Conservation (phyloP, 768 basidiomycete genomes). For the Termitomyces sp. region DNA sequence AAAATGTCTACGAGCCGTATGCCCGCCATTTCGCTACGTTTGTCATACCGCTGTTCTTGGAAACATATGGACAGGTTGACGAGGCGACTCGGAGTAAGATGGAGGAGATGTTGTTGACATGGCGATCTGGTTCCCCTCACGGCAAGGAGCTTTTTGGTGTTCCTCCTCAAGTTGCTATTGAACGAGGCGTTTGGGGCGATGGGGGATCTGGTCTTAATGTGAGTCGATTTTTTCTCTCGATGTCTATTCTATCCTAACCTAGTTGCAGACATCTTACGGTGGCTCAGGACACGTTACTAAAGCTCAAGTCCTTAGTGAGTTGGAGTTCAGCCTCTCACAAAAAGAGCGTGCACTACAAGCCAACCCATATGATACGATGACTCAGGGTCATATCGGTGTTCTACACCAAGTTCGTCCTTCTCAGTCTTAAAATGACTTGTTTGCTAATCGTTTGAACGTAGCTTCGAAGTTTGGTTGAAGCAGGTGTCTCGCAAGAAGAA, state of each 20-base stretch:
- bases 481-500: slow-evolving; percentile 77
- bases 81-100: slow-evolving; percentile 84
- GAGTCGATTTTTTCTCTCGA: slow-evolving; percentile 17
- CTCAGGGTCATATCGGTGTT: slow-evolving; percentile 70
- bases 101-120: slow-evolving; percentile 96
- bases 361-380: slow-evolving; percentile 67
- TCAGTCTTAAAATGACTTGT: background rate
- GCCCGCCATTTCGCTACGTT: slow-evolving; percentile 78
- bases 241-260: slow-evolving; percentile 3
- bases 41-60: slow-evolving; percentile 80
- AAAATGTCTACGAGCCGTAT: slow-evolving; percentile 94
- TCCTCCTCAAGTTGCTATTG: slow-evolving; percentile 76
- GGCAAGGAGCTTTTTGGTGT: slow-evolving; percentile 83
- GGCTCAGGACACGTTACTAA: slow-evolving; percentile 54
- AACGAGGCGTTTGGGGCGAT: slow-evolving; percentile 77
- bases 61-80: slow-evolving; percentile 86
- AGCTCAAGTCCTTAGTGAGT: slow-evolving; percentile 76
- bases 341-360: slow-evolving; percentile 70
- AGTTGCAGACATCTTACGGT: slow-evolving; percentile 28
- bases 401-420: slow-evolving; percentile 66
- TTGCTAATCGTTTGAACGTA: slow-evolving; percentile 19
- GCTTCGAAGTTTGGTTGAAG: slow-evolving; percentile 71
- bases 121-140: slow-evolving; percentile 82
- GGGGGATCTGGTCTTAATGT: slow-evolving; percentile 37
- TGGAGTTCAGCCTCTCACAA: slow-evolving; percentile 77